These are phyloP conservation scores for Nectriaceae sp. DNA, from an alignment of 2,329 filamentous ascomycete species.

Conservation along the genomic window DNA sequence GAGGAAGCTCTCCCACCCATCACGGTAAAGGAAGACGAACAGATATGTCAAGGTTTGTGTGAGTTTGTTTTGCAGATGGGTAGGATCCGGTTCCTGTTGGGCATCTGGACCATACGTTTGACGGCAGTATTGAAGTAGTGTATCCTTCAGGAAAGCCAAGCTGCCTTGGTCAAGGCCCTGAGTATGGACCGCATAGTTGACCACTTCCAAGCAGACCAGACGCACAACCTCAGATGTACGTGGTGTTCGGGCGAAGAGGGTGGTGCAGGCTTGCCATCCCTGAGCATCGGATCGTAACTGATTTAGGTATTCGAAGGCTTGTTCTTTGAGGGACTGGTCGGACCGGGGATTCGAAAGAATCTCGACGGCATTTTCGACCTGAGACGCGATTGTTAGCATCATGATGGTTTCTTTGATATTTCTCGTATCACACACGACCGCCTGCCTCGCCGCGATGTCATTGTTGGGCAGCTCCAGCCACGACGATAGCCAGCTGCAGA, in stretches of 20 bases:
- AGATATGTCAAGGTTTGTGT: constrained; percentile 94
- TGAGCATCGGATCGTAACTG: constrained; percentile 80
- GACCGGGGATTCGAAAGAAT: constrained; percentile 85
- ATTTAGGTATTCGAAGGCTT: constrained; percentile 79
- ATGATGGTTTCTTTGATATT: not conserved
- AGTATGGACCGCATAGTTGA: constrained; percentile 87
- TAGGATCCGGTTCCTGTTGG: constrained; percentile 66
- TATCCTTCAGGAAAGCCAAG: constrained; percentile 76
- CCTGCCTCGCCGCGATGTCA: constrained; percentile 12
- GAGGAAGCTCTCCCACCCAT: constrained; percentile 86
- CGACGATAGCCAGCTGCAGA: constrained; percentile 18
- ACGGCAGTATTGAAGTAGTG: constrained; percentile 77
- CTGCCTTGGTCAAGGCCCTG: constrained; percentile 74
- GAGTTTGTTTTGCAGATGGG: constrained; percentile 91
- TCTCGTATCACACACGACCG: constrained; percentile 14
- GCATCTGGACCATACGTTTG: constrained; percentile 68
- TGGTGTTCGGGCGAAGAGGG: constrained; percentile 79
- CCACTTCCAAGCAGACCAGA: constrained; percentile 85
- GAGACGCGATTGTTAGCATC: constrained; percentile 6
- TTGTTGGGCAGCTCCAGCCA: constrained; percentile 25
- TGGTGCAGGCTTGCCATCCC: constrained; percentile 87
- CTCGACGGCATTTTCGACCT: constrained; percentile 95
- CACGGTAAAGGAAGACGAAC: constrained; percentile 83
- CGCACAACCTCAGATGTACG: constrained; percentile 81
- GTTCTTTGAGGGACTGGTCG: constrained; percentile 72